Conservation (phyloP, 2,329 filamentous ascomycete species). For the Botryotinia narcissicola region DNA sequence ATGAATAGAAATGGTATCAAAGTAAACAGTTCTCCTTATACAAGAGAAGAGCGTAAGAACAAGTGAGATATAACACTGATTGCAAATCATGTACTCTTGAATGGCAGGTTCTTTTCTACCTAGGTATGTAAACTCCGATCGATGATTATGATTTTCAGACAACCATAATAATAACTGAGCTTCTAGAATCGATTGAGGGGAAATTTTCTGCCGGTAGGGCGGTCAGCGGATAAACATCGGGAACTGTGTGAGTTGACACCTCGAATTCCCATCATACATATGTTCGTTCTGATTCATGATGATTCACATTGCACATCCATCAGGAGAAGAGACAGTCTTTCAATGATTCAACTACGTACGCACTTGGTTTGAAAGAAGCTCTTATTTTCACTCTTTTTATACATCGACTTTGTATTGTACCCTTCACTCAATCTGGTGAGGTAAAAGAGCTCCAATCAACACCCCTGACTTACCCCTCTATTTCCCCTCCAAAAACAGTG, state of each 20-base stretch:
- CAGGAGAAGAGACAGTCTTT: neutral
- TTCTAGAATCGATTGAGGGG: neutral
- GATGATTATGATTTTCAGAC: neutral
- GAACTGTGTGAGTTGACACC: neutral
- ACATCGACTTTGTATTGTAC: neutral
- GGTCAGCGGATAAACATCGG: conserved; percentile 5
- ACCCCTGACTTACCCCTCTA: conserved; percentile 8
- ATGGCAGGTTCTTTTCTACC: neutral
- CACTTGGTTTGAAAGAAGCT: neutral
- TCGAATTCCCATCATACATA: neutral
- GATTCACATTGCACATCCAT: neutral
- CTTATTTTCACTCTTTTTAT: neutral
- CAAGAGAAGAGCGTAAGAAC: neutral
- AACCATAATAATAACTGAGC: neutral
- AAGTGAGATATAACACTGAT: neutral
- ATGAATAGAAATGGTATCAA: neutral
- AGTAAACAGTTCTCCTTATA: neutral
- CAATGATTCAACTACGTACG: neutral
- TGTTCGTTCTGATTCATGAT: neutral
- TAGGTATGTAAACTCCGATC: neutral
- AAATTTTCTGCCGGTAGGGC: conserved; percentile 4
- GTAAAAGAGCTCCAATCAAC: neutral
- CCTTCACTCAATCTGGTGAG: neutral
- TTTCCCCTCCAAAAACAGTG: conserved; percentile 5
- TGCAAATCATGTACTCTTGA: neutral